phyloP scores from a whole-genome alignment of 345 rosid species.

The Syzygium oleosum region DNA sequence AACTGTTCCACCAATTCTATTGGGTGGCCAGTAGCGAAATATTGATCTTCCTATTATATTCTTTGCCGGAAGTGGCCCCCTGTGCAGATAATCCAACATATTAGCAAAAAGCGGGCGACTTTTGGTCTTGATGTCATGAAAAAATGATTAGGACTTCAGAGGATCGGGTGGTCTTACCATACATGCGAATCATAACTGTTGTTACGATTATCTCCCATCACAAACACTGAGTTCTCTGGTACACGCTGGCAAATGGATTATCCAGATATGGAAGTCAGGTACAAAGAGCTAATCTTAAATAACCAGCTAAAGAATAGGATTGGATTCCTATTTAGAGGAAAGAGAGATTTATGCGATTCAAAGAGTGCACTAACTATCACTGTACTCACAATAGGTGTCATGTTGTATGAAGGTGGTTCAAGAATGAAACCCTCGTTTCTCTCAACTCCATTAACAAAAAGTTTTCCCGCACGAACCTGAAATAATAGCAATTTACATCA shows the following conservation, averaged over 20 bases:
- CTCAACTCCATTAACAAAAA: constrained; percentile 61
- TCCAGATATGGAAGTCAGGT: background rate
- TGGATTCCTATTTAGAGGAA: background rate
- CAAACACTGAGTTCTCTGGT: constrained; percentile 77
- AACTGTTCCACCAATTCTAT: constrained; percentile 65
- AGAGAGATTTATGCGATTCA: background rate
- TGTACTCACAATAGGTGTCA: constrained; percentile 70
- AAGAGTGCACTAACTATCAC: background rate
- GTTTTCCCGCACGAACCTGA: constrained; percentile 74
- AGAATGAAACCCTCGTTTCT: constrained; percentile 59
- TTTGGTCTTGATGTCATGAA: background rate
- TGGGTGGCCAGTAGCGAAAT: constrained; percentile 90
- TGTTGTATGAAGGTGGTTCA: constrained; percentile 72
- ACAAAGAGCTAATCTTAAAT: background rate
- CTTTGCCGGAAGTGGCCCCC: constrained; percentile 92
- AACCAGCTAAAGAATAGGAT: background rate
- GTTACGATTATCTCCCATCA: constrained; percentile 98
- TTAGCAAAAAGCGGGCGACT: background rate
- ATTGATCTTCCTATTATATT: constrained; percentile 91
- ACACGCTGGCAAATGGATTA: constrained; percentile 35
- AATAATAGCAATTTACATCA: background rate
- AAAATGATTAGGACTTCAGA: background rate
- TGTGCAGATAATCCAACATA: constrained; percentile 6
- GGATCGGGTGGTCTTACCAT: constrained; percentile 36
- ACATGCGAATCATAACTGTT: constrained; percentile 94